phyloP scores from a whole-genome alignment of 1,284 basidiomycete species.

The Ganoderma lucidum region DNA sequence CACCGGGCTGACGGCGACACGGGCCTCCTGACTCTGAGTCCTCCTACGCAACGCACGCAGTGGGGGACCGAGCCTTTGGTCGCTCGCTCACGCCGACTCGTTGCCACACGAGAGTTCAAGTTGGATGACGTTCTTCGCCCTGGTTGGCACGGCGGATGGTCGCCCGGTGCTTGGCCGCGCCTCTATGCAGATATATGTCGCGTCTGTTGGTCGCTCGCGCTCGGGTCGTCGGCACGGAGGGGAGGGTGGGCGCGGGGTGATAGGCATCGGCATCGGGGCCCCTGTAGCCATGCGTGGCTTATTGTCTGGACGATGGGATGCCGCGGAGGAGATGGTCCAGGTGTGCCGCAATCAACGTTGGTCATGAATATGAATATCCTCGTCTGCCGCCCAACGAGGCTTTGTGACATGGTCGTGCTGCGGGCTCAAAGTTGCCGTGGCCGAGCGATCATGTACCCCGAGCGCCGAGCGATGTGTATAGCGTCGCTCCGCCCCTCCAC shows the following conservation, averaged over 20 bases:
- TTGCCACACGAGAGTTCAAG: background rate
- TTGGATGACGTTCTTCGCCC: too few relatives aligned
- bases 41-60: background rate
- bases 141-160: background rate
- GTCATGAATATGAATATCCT: background rate
- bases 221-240: background rate
- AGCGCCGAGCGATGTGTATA: too few relatives aligned
- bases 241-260: background rate
- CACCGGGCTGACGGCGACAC: background rate
- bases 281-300: background rate
- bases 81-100: background rate
- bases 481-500: too few relatives aligned
- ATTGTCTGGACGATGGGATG: conserved; percentile 5
- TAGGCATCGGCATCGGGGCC: background rate
- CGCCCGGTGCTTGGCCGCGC: background rate
- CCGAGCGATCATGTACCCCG: background rate
- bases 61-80: background rate
- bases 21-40: background rate
- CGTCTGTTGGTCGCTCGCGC: background rate
- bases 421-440: background rate
- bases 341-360: background rate
- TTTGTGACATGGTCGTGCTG: background rate
- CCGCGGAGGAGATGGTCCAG: background rate
- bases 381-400: background rate
- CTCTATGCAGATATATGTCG: background rate